Conservation (phyloP, 306 rosid genomes). For the Dalbergia cochinchinensis region DNA sequence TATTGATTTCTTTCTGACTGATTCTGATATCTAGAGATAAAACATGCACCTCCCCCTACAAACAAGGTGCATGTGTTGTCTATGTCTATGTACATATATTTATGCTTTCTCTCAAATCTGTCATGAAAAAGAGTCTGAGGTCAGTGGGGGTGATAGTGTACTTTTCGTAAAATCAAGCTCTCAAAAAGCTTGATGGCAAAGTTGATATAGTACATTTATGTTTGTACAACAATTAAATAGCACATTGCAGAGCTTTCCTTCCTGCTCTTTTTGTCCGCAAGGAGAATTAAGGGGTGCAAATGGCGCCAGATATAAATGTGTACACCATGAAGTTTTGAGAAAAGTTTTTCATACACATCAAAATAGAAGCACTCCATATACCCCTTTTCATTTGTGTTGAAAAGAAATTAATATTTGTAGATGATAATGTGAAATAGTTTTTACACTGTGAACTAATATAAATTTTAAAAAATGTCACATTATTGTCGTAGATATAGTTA, state of each 20-base stretch:
- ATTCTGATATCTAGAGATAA: too few relatives aligned
- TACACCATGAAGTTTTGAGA: not conserved
- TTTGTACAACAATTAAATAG: not conserved
- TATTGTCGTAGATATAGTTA: too few relatives aligned
- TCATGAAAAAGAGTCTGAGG: constrained; percentile 12
- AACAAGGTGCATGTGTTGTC: constrained; percentile 15
- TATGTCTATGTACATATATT: not conserved
- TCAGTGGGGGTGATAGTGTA: not conserved
- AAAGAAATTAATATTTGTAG: too few relatives aligned
- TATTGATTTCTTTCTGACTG: too few relatives aligned
- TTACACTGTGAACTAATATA: too few relatives aligned
- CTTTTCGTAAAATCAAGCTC: not conserved
- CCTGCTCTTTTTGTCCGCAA: not conserved
- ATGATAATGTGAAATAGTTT: too few relatives aligned
- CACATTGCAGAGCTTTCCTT: constrained; percentile 10
- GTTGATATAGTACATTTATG: not conserved
- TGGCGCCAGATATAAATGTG: constrained; percentile 5
- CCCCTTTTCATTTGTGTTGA: too few relatives aligned
- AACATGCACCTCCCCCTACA: not conserved
- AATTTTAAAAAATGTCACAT: too few relatives aligned
- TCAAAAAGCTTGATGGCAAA: not conserved
- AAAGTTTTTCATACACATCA: too few relatives aligned
- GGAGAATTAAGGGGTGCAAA: not conserved
- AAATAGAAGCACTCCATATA: too few relatives aligned
- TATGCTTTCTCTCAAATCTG: constrained; percentile 1